These are phyloP conservation scores for Phytophthora macrochlamydospora DNA, from an alignment of 352 stramenopile species.

Conservation along the genomic window DNA sequence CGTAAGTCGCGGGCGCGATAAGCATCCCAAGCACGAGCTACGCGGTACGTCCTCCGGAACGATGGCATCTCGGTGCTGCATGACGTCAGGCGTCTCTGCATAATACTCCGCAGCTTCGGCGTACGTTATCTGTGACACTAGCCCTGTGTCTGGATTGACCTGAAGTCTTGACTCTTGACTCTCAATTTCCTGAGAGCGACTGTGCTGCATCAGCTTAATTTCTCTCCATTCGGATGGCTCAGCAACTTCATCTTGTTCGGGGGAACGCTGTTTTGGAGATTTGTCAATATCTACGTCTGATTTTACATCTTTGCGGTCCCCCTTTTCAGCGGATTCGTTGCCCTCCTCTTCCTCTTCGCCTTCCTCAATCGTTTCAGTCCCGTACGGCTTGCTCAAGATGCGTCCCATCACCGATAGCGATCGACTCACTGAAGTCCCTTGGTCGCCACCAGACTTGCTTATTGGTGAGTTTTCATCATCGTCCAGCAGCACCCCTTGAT, in stretches of 20 bases:
- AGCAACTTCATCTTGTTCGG: constrained; percentile 28
- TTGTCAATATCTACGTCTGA: not conserved
- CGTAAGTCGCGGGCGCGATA: constrained; percentile 54
- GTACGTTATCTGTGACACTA: constrained; percentile 43
- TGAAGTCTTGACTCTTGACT: not conserved
- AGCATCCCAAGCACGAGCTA: constrained; percentile 63
- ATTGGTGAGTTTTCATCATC: constrained; percentile 22
- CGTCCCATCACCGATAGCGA: constrained; percentile 47
- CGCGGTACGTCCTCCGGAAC: constrained; percentile 58
- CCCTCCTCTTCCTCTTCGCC: constrained; percentile 12
- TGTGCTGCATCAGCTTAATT: constrained; percentile 49
- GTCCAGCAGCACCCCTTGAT: constrained; percentile 67
- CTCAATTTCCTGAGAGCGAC: constrained; percentile 5
- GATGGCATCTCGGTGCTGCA: constrained; percentile 54
- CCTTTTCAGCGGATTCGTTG: constrained; percentile 1
- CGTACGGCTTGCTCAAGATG: constrained; percentile 46
- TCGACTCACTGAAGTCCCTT: not conserved
- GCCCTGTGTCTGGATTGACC: constrained; percentile 9
- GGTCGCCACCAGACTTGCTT: not conserved
- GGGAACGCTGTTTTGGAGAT: constrained; percentile 2
- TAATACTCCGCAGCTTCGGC: constrained; percentile 54
- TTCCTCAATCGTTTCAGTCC: constrained; percentile 46
- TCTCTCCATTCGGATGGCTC: constrained; percentile 59
- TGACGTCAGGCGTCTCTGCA: constrained; percentile 38
- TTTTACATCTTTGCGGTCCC: constrained; percentile 10